Percentiles rank a stretch among this genome's conserved stretches.
These are phyloP conservation scores for Viola odorata DNA, from an alignment of 345 rosid genomes.

Conservation along the genomic window DNA sequence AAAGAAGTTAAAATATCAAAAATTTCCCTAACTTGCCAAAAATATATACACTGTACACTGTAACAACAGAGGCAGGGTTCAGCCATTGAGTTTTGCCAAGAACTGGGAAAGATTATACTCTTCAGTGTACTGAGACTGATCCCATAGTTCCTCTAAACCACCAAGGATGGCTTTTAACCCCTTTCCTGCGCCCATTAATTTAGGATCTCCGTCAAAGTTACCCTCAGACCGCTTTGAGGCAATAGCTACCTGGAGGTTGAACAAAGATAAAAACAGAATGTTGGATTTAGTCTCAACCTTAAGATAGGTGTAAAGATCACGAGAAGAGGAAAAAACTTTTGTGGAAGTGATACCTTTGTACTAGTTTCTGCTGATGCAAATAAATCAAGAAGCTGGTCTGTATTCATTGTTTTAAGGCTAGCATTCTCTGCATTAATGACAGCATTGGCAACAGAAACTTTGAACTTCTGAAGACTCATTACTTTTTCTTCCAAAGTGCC, in stretches of 20 bases:
- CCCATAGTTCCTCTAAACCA: conserved; percentile 96
- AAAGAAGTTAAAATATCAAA: conserved; percentile 17
- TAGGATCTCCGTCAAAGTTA: conserved; percentile 46
- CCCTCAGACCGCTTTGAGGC: conserved; percentile 45
- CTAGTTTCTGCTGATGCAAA: conserved; percentile 75
- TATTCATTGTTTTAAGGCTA: conserved; percentile 94
- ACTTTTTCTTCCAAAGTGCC: conserved; percentile 98
- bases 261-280: background rate
- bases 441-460: conserved; percentile 87
- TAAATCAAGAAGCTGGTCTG: conserved; percentile 94
- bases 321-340: no score
- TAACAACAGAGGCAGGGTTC: conserved; percentile 17
- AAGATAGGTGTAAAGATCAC: no score
- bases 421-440: conserved; percentile 94
- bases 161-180: conserved; percentile 91
- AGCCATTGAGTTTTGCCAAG: conserved; percentile 80
- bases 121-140: conserved; percentile 94
- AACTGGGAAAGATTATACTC: conserved; percentile 87
- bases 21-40: conserved; percentile 28
- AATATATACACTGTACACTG: conserved; percentile 33
- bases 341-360: conserved; percentile 46
- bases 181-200: conserved; percentile 69
- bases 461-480: conserved; percentile 95
- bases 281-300: no score
- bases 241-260: conserved; percentile 45